Evolutionary conservation across 371 early-diverging fungal species (phyloP).

Genomic region (Dinochytrium kinnereticum): DNA sequence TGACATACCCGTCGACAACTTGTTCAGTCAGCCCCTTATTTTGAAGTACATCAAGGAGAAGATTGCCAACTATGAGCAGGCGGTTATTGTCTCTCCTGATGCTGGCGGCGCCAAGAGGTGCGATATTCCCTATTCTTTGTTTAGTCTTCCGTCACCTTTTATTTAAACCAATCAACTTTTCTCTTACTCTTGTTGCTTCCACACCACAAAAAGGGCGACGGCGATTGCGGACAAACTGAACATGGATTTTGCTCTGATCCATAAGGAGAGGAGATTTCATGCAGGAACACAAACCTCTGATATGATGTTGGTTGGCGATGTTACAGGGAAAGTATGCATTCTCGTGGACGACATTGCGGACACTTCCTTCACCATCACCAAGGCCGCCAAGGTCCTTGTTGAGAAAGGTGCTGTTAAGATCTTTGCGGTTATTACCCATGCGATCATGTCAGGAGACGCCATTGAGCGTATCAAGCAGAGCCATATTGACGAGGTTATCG

Average conservation of each 20-base stretch:
- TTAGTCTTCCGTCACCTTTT: too few species aligned
- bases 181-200: too few species aligned
- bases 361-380: slow-evolving; percentile 85
- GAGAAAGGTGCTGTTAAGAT: slow-evolving; percentile 86
- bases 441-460: slow-evolving; percentile 83
- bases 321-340: slow-evolving; percentile 80
- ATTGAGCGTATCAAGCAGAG: slow-evolving; percentile 79
- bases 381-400: slow-evolving; percentile 82
- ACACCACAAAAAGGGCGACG: slow-evolving; percentile 86
- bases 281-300: slow-evolving; percentile 29
- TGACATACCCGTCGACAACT: slow-evolving; percentile 93
- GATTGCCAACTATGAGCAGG: slow-evolving; percentile 78
- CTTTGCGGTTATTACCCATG: slow-evolving; percentile 89
- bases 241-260: slow-evolving; percentile 73
- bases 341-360: slow-evolving; percentile 95
- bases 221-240: slow-evolving; percentile 94
- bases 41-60: slow-evolving; percentile 84
- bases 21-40: slow-evolving; percentile 83
- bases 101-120: slow-evolving; percentile 97
- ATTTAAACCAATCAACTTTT: too few species aligned
- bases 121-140: too few species aligned
- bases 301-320: slow-evolving; percentile 93
- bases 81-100: slow-evolving; percentile 94
- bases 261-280: slow-evolving; percentile 62
- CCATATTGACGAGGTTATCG: slow-evolving; percentile 78